Base-by-base conservation (phyloP, 2,329 filamentous ascomycete genomes). In the Nigrospora osmanthi region DNA sequence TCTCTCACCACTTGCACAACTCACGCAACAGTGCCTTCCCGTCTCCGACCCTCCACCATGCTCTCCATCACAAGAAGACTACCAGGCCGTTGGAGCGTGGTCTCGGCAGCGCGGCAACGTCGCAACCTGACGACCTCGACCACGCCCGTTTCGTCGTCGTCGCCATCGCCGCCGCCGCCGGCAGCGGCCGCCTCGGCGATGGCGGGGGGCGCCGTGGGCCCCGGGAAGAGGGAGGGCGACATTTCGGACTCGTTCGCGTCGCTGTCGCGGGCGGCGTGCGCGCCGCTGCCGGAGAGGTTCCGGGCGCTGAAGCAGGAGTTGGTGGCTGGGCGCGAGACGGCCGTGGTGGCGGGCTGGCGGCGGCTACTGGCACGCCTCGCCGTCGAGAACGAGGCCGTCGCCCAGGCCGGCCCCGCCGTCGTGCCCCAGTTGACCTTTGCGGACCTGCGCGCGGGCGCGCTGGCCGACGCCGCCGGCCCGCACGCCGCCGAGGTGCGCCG, bases 221-320 rank as follows among this genome's bases (percentile, higher is more conserved):
- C 35, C 5, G 46, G 37, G 11, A 80, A 79, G 52, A 70, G 73
- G 35, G 76, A 79, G 51, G 80, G 80, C 3, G 73, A 82, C 50
- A 83, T 84, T 32, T 80, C 79, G 0, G 78, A 80, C 42, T 65
- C 78, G 1, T 84, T 84, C 46, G 72, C 73, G 0, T 83, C 80
- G 0, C 63, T 84, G 2, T 78, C 77, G 0, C 75, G 76, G 0
- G 57, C 56, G 2, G 54, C 64, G 9, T 55, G 63, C 5, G 55
- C 62, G 11, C 70, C 74, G 0, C 65, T 84, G 0, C 78, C 79
- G 0, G 65, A 72, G 47, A 66, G 76, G 0, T 84, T 78, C 53
- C 69, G 77, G 9, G 58, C 73, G 17, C 63, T 82, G 11, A 84
- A 84, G 53, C 60, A 65, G n/a, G 62, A 67, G 0, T 62, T 83